These are phyloP conservation scores for Puccinia hordei DNA, from an alignment of 1,284 basidiomycete species.

Conservation along the genomic window DNA sequence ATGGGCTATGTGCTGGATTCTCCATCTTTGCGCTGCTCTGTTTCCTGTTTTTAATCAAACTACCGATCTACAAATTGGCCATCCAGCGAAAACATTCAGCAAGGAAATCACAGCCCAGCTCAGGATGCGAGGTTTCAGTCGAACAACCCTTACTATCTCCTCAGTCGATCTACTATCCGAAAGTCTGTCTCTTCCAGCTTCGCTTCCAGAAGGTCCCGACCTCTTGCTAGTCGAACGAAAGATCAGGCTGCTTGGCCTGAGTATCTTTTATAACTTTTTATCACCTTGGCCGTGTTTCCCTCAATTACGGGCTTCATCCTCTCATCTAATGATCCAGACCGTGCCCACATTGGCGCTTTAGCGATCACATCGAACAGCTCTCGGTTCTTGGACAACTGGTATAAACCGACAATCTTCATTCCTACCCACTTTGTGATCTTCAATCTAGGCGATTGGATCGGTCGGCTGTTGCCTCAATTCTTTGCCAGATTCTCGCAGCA, in stretches of 20 bases:
- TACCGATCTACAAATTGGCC: slow-evolving; percentile 35
- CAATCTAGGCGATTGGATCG: slow-evolving; percentile 56
- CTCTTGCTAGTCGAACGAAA: slow-evolving; percentile 54
- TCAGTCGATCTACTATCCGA: slow-evolving; percentile 5
- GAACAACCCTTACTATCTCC: slow-evolving; percentile 5
- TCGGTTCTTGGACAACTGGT: slow-evolving; percentile 30
- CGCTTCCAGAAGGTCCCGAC: slow-evolving; percentile 4
- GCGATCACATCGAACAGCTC: slow-evolving; percentile 6
- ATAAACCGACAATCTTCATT: slow-evolving; percentile 53
- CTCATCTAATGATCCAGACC: slow-evolving; percentile 43
- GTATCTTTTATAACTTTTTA: slow-evolving; percentile 55
- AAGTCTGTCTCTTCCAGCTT: neutral
- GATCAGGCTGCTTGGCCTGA: slow-evolving; percentile 55
- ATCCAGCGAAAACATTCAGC: slow-evolving; percentile 13
- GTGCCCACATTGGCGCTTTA: neutral
- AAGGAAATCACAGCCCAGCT: neutral
- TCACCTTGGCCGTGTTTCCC: slow-evolving; percentile 57
- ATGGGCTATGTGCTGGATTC: slow-evolving; percentile 13
- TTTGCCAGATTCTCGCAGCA: slow-evolving; percentile 15
- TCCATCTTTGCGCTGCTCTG: slow-evolving; percentile 23
- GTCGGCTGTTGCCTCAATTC: slow-evolving; percentile 55
- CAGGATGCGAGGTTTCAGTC: slow-evolving; percentile 4
- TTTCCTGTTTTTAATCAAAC: slow-evolving; percentile 9
- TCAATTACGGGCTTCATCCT: slow-evolving; percentile 55
- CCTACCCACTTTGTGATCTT: slow-evolving; percentile 57